Conservation (phyloP, 2,329 filamentous ascomycete species). For the Aspergillus thermomutatus region DNA sequence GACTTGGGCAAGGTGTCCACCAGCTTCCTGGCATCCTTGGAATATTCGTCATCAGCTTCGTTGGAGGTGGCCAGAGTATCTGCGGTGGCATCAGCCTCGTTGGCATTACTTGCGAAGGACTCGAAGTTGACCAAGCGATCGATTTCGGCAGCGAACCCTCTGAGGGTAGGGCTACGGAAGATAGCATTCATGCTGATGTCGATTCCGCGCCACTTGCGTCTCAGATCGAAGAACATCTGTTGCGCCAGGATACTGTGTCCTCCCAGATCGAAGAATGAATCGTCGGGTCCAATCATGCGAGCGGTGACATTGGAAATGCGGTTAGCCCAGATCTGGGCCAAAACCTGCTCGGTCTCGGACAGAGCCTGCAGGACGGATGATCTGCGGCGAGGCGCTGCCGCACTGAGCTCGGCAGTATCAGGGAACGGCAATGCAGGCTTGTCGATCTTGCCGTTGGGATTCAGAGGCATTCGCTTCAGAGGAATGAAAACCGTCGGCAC, state of each 20-base stretch:
- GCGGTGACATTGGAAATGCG: constrained; percentile 65
- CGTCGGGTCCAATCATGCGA: constrained; percentile 62
- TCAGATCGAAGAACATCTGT: constrained; percentile 71
- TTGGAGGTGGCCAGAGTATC: constrained; percentile 26
- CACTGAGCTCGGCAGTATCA: constrained; percentile 64
- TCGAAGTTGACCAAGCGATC: constrained; percentile 49
- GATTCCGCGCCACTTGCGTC: constrained; percentile 58
- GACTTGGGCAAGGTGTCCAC: constrained; percentile 47
- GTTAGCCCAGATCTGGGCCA: constrained; percentile 73
- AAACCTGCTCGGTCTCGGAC: constrained; percentile 58
- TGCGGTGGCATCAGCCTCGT: constrained; percentile 42
- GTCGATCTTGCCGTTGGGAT: constrained; percentile 83
- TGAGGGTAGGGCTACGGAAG: constrained; percentile 64
- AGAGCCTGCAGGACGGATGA: constrained; percentile 47
- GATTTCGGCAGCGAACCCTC: constrained; percentile 55
- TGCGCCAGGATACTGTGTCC: constrained; percentile 80
- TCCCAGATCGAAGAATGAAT: constrained; percentile 73
- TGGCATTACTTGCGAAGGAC: constrained; percentile 43
- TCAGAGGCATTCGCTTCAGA: constrained; percentile 70
- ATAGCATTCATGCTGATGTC: constrained; percentile 69
- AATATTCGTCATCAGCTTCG: constrained; percentile 47
- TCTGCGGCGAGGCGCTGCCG: constrained; percentile 51
- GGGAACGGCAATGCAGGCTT: constrained; percentile 77
- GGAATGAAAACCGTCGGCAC: constrained; percentile 73
- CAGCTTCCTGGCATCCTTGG: constrained; percentile 49